phyloP scores from a whole-genome alignment of 1,284 basidiomycete species.

The Leccinum fallax region DNA sequence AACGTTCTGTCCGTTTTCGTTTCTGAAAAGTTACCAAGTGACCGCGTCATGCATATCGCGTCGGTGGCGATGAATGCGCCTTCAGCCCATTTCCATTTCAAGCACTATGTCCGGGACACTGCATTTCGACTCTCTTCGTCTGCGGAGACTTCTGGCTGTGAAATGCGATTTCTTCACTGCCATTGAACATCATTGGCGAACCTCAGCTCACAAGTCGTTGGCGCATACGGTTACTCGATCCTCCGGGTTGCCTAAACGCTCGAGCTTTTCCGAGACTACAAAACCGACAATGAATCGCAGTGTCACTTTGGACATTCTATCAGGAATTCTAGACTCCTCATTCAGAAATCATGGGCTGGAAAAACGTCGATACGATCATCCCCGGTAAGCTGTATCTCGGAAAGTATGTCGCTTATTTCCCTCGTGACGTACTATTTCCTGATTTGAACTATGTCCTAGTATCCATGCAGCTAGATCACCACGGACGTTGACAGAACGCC shows the following conservation, averaged over 20 bases:
- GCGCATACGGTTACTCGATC: constrained; percentile 34
- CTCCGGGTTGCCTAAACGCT: constrained; percentile 35
- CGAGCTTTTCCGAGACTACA: constrained; percentile 29
- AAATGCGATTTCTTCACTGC: constrained; percentile 35
- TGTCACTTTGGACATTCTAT: constrained; percentile 25
- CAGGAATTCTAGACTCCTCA: constrained; percentile 33
- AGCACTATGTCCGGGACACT: constrained; percentile 20
- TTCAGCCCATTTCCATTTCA: constrained; percentile 17
- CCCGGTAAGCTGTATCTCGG: constrained; percentile 70
- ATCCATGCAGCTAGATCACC: constrained; percentile 72
- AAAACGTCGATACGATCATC: constrained; percentile 72
- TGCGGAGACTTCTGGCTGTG: constrained; percentile 37
- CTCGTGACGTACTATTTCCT: constrained; percentile 26
- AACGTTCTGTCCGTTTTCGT: constrained; percentile 7
- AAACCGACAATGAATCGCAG: constrained; percentile 35
- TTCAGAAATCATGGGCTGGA: constrained; percentile 60
- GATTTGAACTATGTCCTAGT: constrained; percentile 41
- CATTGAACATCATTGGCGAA: constrained; percentile 24
- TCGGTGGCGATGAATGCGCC: constrained; percentile 36
- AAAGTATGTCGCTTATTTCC: constrained; percentile 55
- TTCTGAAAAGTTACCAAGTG: constrained; percentile 11
- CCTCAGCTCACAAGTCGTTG: constrained; percentile 22
- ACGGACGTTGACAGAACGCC: constrained; percentile 70
- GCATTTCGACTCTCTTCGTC: constrained; percentile 31
- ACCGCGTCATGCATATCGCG: constrained; percentile 21